Evolutionary conservation across 2,329 filamentous ascomycete species (phyloP).

Genomic region (Neospermospora avenae): DNA sequence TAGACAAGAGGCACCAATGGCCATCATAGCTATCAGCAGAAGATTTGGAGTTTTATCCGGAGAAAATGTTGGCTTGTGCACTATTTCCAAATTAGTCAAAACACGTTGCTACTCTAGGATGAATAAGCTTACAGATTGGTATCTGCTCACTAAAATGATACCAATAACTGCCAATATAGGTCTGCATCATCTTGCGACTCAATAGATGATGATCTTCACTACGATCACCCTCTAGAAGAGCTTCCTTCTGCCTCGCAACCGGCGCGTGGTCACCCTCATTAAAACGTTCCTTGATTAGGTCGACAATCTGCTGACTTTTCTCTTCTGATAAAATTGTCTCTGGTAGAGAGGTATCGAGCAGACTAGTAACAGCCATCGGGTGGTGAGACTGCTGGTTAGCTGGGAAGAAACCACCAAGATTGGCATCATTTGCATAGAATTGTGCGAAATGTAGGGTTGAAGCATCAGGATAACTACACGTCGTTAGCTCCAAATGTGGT

Average conservation of each 20-base stretch:
- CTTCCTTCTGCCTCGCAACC: conserved; percentile 70
- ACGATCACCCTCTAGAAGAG: conserved; percentile 74
- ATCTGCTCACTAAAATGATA: conserved; percentile 90
- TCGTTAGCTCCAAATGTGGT: conserved; percentile 15
- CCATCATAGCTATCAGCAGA: conserved; percentile 83
- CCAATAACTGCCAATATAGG: conserved; percentile 93
- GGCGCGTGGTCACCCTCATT: conserved; percentile 75
- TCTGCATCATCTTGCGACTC: conserved; percentile 92
- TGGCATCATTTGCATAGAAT: conserved; percentile 47
- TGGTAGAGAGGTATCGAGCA: conserved; percentile 75
- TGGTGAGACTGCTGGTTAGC: conserved; percentile 56
- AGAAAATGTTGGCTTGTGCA: conserved; percentile 91
- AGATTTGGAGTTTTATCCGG: conserved; percentile 83
- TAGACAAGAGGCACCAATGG: conserved; percentile 84
- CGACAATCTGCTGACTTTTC: conserved; percentile 78
- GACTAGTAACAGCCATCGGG: conserved; percentile 84
- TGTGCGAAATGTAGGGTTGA: conserved; percentile 47
- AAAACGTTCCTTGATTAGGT: conserved; percentile 78
- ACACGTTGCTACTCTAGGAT: neutral
- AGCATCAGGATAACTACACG: conserved; percentile 50
- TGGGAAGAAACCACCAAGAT: conserved; percentile 56
- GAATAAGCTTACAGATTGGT: conserved; percentile 57
- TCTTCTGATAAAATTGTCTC: conserved; percentile 82
- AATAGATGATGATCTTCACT: conserved; percentile 63
- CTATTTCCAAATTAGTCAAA: conserved; percentile 25